Evolutionary conservation across 495 filamentous ascomycete species (phyloP), one percentile per base, ranked within the genome.

Genomic region (Penicillium paradoxum): DNA sequence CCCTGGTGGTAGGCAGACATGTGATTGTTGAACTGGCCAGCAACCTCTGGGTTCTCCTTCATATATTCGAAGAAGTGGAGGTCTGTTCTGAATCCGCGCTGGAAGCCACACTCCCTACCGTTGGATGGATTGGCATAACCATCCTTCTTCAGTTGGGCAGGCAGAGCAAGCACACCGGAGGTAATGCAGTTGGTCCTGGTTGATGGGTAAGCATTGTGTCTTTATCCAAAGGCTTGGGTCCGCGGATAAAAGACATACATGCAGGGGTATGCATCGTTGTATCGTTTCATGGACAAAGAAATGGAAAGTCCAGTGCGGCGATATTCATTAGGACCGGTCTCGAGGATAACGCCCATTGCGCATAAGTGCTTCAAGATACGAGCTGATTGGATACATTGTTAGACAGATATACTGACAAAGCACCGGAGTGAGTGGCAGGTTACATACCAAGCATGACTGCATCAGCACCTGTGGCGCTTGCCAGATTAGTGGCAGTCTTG

Each of bases 1-100:
- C 78, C 79, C 2, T 73, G 67, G 33, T 64, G 62, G 58, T 77
- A 81, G 15, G 64, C 79, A 6, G 66, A 64, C 78, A 82, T 81
- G 56, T 76, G 72, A 47, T 72, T 63, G 57, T 73, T 79, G 67
- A 83, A 81, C 14, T 71, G 60, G 15, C 56, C 47, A 14, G 49
- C 61, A n/a, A 59, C 49, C 2, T 18, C 43, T 4, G 67, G 70
- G 47, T 70, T 54, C 10, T 52, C 36, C 4, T 59, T 57, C 7
- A 68, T 56, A 27, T 47, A 72, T 4, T 68, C 67, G 52, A 73
- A 73, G 40, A 68, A 73, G 55, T 68, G 65, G 1, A 58, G 51
- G 37, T 53, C 15, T 3, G 69, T 73, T 8, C 60, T 40, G 45
- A 62, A 70, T 17, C 66, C 70, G 13, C 58, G 50, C 44, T 75